Evolutionary conservation across 75 land plant species (phyloP).

Genomic region (Azolla pinnata): DNA sequence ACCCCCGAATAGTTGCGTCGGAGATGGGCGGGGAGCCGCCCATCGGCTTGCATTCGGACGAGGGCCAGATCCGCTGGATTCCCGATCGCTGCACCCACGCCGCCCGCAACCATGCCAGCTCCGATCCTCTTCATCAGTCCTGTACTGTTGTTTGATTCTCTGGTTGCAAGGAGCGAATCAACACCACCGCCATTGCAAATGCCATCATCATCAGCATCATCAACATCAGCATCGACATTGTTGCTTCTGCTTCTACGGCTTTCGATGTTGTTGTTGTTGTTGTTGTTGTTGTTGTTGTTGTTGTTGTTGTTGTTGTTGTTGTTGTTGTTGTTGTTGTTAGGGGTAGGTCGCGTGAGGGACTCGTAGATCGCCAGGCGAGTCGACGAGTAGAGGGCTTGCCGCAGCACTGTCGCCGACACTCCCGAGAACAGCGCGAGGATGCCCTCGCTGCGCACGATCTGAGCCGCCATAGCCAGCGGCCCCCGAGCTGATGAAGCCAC

Average conservation of each 20-base stretch:
- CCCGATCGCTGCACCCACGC: conserved; percentile 58
- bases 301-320: too few species aligned
- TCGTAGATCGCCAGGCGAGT: conserved; percentile 11
- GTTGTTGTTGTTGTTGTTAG: too few species aligned
- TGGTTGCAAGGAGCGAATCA: background rate
- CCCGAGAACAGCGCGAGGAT: conserved; percentile 7
- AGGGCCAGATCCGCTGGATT: conserved; percentile 83
- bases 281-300: too few species aligned
- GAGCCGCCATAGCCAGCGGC: background rate
- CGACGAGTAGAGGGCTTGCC: conserved; percentile 8
- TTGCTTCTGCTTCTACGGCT: too few species aligned
- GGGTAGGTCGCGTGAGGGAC: background rate
- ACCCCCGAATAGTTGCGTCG: conserved; percentile 6
- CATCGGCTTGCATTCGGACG: conserved; percentile 80
- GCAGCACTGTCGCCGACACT: conserved; percentile 5
- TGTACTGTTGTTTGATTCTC: conserved; percentile 6
- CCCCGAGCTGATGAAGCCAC: too few species aligned
- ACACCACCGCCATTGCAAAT: background rate
- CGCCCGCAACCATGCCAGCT: conserved; percentile 63
- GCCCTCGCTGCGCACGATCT: conserved; percentile 3
- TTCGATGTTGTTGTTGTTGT: too few species aligned
- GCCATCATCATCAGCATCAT: too few species aligned
- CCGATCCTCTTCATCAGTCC: conserved; percentile 42
- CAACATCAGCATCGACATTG: too few species aligned
- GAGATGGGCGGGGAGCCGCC: conserved; percentile 31